Evolutionary conservation across 805 yeast genomes (phyloP).

Genomic region (Sungouiella thailandica): DNA sequence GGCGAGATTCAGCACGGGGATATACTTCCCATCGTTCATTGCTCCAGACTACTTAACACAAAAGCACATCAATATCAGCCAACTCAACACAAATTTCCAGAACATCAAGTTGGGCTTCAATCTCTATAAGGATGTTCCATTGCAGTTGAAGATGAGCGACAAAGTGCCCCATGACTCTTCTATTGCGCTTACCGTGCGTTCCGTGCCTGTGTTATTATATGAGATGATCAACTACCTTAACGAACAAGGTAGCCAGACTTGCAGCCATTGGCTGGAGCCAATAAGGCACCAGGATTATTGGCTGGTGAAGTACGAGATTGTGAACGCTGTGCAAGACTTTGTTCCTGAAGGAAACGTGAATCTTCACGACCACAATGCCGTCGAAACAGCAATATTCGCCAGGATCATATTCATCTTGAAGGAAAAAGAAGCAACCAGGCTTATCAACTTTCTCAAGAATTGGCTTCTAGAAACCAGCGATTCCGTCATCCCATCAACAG

Average conservation of each 20-base stretch:
- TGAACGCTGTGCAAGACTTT: slow-evolving; percentile 18
- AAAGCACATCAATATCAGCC: slow-evolving; percentile 20
- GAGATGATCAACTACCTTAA: slow-evolving; percentile 16
- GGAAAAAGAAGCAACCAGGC: slow-evolving; percentile 3
- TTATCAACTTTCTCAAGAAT: slow-evolving; percentile 30
- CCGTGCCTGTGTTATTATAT: slow-evolving; percentile 30
- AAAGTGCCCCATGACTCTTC: slow-evolving; percentile 3
- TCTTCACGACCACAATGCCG: slow-evolving; percentile 14
- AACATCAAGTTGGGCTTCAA: slow-evolving; percentile 35
- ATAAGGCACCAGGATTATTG: slow-evolving; percentile 30
- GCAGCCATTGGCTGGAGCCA: slow-evolving; percentile 25
- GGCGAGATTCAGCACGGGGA: slow-evolving; percentile 29
- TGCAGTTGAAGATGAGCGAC: slow-evolving; percentile 19
- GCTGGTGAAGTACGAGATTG: slow-evolving; percentile 27
- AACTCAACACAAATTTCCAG: slow-evolving; percentile 30
- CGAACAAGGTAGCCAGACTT: slow-evolving; percentile 3
- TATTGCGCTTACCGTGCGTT: slow-evolving; percentile 10
- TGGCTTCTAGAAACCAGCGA: slow-evolving; percentile 41
- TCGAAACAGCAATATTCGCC: slow-evolving; percentile 21
- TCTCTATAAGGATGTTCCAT: slow-evolving; percentile 35
- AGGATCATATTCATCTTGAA: slow-evolving; percentile 11
- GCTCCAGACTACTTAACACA: slow-evolving; percentile 24
- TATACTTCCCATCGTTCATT: slow-evolving; percentile 33
- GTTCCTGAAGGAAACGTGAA: slow-evolving; percentile 6
- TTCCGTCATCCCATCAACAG: slow-evolving; percentile 38